Base-by-base conservation (phyloP, 345 rosid species). In the Clarkia xantiana region DNA sequence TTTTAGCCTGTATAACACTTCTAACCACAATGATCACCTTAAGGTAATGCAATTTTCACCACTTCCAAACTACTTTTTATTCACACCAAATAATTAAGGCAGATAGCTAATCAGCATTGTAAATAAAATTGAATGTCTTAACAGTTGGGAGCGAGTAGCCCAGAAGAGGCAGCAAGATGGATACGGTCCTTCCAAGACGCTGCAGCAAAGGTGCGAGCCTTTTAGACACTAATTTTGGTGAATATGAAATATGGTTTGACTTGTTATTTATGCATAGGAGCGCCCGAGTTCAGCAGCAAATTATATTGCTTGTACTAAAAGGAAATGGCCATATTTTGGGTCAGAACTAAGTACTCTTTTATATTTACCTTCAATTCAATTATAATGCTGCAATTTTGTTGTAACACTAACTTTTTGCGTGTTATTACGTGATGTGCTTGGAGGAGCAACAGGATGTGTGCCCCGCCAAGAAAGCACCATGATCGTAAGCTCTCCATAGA, bases 151-250 rank as follows among this genome's bases (percentile, higher is more conserved):
- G 95, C 98, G 45, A 75, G 73, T 54, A 82, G 98, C 74, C 67
- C 98, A 48, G 98, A 91, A 73, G 95, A 86, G 51, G 95, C 96
- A 25, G 96, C 87, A 14, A 71, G 63, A 62, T 91, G 98, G 98
- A 91, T 86, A 46, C 62, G 51, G 41, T 73, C 78, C 18, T 57
- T 86, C 55, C 78, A 84, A 64, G 76, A 73, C 60, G 80, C 90
- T 41, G 76, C 79, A n/a, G 53, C 73, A 40, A 91, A 81, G 98
- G 98, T 87, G 64, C 51, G 2, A 9, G 5, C 13, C 29, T 42
- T 16, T 42, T 22, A 42, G 29, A 4, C 10, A 18, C 5, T 15
- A 7, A 11, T 13, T 48, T 34, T 51, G 34, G 45, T 40, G 7
- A 4, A 15, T 51, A 52, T 40, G 29, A 62, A 53, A 55, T 51